Evolutionary conservation across 495 filamentous ascomycete species (phyloP), one percentile per base, ranked within the genome.

Genomic region (Xylaria acuta): DNA sequence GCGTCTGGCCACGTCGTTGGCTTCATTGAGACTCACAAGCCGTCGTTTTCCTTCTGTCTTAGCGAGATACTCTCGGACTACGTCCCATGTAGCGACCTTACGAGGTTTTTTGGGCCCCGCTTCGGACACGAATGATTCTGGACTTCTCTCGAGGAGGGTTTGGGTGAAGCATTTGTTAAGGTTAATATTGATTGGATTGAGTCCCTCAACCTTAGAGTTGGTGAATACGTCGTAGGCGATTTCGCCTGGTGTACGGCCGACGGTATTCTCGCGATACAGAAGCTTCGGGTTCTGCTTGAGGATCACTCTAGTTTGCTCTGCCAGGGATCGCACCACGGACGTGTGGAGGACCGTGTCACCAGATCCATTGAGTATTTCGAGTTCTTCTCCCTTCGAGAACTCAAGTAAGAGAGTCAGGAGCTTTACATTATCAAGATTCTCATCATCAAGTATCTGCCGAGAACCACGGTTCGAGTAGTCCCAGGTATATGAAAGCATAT

Each of bases 1-100:
- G 38, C 92, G 78, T 77, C 88, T 90, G 2, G 91, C 88, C 9
- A 93, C 90, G 74, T 93, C 90, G 72, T 93, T 93, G 12, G 91
- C 91, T 75, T 93, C 91, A 73, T 87, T 84, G 72, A 94, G 79
- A 68, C 84, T 91, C 36, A 94, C 91, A 11, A 94, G 82, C 49
- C 83, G 86, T 59, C 92, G 82, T 82, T 90, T 92, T 38, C 65
- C 69, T 16, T 41, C 56, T 51, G 69, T 25, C 59, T 77, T 69
- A 58, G 74, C 66, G 36, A 81, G 58, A 54, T 56, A 69, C 30
- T 82, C 78, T 62, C 74, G 70, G 71, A 80, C 74, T 1, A 82
- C 43, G 9, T 74, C 74, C 81, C 83, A 86, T 22, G 74, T 79
- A 27, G 64, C 68, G 9, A 73, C 59, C 47, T 75, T 73, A 59